These are phyloP conservation scores for Coriaria nepalensis DNA, from an alignment of 306 rosid genomes.

Conservation along the genomic window DNA sequence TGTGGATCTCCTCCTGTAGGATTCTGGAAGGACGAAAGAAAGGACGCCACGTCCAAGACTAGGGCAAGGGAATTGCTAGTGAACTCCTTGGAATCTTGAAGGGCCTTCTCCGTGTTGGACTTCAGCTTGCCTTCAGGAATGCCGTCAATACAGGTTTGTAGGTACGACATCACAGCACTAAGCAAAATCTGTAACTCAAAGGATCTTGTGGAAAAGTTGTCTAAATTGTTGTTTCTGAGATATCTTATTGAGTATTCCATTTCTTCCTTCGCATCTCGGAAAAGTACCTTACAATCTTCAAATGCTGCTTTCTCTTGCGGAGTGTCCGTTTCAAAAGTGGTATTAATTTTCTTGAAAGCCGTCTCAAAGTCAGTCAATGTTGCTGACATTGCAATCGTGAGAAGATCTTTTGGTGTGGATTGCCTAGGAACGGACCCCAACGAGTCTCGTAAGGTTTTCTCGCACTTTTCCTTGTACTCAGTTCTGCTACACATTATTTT, in stretches of 20 bases:
- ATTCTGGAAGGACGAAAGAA: conserved; percentile 19
- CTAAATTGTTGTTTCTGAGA: background rate
- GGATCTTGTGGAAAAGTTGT: conserved; percentile 8
- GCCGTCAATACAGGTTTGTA: conserved; percentile 63
- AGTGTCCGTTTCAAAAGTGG: conserved; percentile 18
- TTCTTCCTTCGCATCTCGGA: conserved; percentile 43
- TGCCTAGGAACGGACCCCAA: conserved; percentile 1
- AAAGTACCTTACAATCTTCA: conserved; percentile 51
- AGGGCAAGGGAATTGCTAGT: conserved; percentile 76
- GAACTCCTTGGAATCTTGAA: conserved; percentile 29
- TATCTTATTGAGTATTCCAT: conserved; percentile 18
- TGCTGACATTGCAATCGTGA: conserved; percentile 26
- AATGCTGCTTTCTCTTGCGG: conserved; percentile 41
- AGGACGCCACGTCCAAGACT: conserved; percentile 20
- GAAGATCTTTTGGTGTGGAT: conserved; percentile 39
- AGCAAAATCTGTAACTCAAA: conserved; percentile 67
- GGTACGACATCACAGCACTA: conserved; percentile 74
- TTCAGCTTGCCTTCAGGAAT: conserved; percentile 47
- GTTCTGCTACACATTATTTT: conserved; percentile 34
- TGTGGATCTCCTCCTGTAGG: background rate
- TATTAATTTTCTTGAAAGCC: conserved; percentile 21
- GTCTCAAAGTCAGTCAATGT: conserved; percentile 26
- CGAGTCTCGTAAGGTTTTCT: conserved; percentile 24
- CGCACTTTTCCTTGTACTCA: conserved; percentile 42
- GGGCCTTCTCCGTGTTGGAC: conserved; percentile 19